These are phyloP conservation scores for Epichloe uncinata DNA, from an alignment of 2,329 filamentous ascomycete genomes.

Conservation along the genomic window DNA sequence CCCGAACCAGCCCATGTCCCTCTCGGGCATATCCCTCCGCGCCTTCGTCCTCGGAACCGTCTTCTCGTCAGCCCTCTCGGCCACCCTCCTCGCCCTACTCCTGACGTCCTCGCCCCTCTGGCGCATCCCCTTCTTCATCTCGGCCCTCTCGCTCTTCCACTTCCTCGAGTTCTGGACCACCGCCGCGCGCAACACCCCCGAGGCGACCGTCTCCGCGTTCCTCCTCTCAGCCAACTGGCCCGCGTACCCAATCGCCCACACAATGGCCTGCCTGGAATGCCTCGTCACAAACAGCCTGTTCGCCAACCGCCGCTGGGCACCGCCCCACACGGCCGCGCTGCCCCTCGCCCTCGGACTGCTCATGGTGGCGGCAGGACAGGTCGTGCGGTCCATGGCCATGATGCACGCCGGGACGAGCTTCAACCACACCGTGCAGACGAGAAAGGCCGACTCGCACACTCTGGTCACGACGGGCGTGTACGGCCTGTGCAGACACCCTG, in stretches of 20 bases:
- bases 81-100: conserved; percentile 19
- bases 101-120: conserved; percentile 36
- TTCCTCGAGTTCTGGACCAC: conserved; percentile 95
- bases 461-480: conserved; percentile 83
- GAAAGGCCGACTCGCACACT: conserved; percentile 52
- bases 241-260: conserved; percentile 73
- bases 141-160: conserved; percentile 67
- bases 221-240: conserved; percentile 75
- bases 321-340: conserved; percentile 27
- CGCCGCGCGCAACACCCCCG: conserved; percentile 63
- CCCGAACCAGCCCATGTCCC: conserved; percentile 39
- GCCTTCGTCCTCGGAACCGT: conserved; percentile 39
- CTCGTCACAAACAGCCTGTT: conserved; percentile 45
- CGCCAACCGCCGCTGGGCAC: conserved; percentile 33
- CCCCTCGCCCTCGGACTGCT: conserved; percentile 44
- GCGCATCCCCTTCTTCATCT: conserved; percentile 54
- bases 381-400: conserved; percentile 73
- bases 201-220: conserved; percentile 62
- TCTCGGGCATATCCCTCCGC: conserved; percentile 45
- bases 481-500: conserved; percentile 62
- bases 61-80: conserved; percentile 23
- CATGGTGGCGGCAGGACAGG: conserved; percentile 58
- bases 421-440: conserved; percentile 73
- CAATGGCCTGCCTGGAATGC: conserved; percentile 60
- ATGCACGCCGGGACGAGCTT: conserved; percentile 78